phyloP scores from a whole-genome alignment of 345 rosid genomes.

The Hypericum perforatum region DNA sequence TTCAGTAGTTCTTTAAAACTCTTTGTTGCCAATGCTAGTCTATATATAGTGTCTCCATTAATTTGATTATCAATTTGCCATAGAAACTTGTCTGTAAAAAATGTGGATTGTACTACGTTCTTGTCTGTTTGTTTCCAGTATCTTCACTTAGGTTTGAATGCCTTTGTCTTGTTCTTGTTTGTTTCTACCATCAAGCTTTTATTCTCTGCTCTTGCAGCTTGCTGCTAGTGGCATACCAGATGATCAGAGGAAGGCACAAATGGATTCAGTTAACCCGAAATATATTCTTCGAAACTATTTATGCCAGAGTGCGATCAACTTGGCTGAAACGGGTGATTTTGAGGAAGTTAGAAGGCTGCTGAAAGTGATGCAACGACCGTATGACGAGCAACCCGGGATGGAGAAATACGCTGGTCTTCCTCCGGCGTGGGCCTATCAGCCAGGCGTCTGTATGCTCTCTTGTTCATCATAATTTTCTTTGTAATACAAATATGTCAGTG shows the following conservation, averaged over 20 bases:
- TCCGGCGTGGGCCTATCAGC: conserved; percentile 97
- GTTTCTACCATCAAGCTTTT: no score
- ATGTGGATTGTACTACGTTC: neutral
- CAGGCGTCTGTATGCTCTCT: conserved; percentile 97
- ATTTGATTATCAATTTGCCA: no score
- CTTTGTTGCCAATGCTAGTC: no score
- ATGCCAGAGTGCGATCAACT: conserved; percentile 89
- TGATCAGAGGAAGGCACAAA: conserved; percentile 64
- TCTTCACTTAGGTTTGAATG: no score
- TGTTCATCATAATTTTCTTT: conserved; percentile 60
- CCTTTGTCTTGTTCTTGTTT: no score
- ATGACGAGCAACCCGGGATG: conserved; percentile 91
- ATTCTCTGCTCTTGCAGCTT: conserved; percentile 32
- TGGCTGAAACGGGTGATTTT: conserved; percentile 82
- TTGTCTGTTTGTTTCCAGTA: no score
- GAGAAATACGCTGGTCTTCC: conserved; percentile 92
- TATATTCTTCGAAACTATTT: conserved; percentile 81
- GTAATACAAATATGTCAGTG: neutral
- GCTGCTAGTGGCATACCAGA: conserved; percentile 52
- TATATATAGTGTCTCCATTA: no score
- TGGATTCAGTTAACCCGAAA: conserved; percentile 86
- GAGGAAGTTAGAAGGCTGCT: conserved; percentile 67
- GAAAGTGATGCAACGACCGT: conserved; percentile 67
- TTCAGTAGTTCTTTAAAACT: no score
- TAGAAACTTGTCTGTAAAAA: neutral